phyloP scores from a whole-genome alignment of 306 rosid species.

The Psophocarpus tetragonolobus region DNA sequence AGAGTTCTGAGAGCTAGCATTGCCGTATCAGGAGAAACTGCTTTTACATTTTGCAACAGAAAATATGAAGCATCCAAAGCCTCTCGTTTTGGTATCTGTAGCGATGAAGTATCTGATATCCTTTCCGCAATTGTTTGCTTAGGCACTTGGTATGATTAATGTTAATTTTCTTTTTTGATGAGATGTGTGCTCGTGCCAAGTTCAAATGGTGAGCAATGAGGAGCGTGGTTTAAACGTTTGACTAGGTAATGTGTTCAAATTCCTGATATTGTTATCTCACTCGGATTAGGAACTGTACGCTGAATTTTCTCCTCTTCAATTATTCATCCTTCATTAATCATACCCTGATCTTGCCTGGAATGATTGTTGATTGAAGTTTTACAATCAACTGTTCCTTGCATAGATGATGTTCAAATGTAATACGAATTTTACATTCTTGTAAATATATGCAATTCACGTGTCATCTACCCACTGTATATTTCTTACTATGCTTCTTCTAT shows the following conservation, averaged over 20 bases:
- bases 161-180: neutral
- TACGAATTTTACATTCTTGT: neutral
- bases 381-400: slow-evolving; percentile 12
- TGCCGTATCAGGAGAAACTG: neutral
- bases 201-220: slow-evolving; percentile 7
- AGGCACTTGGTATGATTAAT: slow-evolving; percentile 19
- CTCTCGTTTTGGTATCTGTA: slow-evolving; percentile 4
- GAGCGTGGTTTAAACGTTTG: slow-evolving; percentile 4
- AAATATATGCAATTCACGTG: neutral
- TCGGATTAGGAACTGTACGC: slow-evolving; percentile 19
- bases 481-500: neutral
- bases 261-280: neutral
- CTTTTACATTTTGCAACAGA: slow-evolving; percentile 12
- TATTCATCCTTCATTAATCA: neutral
- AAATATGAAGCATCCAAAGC: slow-evolving; percentile 21
- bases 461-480: neutral
- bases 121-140: slow-evolving; percentile 10
- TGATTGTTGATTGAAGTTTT: slow-evolving; percentile 18
- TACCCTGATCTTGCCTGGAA: neutral
- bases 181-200: neutral
- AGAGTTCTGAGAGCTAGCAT: slow-evolving; percentile 50
- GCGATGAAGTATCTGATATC: neutral
- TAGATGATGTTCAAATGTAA: slow-evolving; percentile 19
- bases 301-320: slow-evolving; percentile 3
- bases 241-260: slow-evolving; percentile 17